Evolutionary conservation across 1,284 basidiomycete species (phyloP), one percentile per base, ranked within the genome.

Genomic region (Ustilago vetiveriae): DNA sequence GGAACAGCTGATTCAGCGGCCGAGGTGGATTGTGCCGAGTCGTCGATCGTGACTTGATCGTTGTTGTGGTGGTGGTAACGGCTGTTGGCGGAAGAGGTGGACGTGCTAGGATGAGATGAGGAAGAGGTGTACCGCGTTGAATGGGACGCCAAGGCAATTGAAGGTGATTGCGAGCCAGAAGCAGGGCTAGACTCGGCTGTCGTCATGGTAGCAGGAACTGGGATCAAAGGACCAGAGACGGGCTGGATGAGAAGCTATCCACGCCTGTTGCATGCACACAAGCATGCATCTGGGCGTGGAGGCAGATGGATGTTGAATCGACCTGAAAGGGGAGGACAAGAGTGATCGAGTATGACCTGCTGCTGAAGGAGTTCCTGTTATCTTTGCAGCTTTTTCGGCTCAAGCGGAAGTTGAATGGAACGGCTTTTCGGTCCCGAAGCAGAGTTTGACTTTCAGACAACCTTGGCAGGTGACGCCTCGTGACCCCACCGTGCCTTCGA

Each of bases 1-100:
- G 62, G 54, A 2, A 35, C 38, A 5, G 53, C 27, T 26, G 39
- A 27, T 13, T 39, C 36, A 9, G 11, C 27, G 3, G 29, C 32
- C 8, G 19, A 37, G 3, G 17, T 9, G 46, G 22, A 36, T 30
- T 46, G 30, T 22, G 38, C 19, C n/a, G 32, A 7, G 8, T 14
- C 16, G 8, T 55, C 37, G 14, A n/a, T n/a, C n/a, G n/a, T n/a
- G n/a, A n/a, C n/a, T n/a, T n/a, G n/a, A n/a, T n/a, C n/a, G n/a
- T n/a, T n/a, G n/a, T n/a, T n/a, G n/a, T n/a, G n/a, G n/a, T n/a
- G n/a, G n/a, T n/a, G n/a, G n/a, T n/a, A n/a, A n/a, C n/a, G n/a
- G n/a, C 33, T 35, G 13, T 14, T 35, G 33, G 14, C 33, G 16
- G 16, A 11, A 8, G 17, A 6, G 33, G 13, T 35, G 33, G 16